Evolutionary conservation across 495 filamentous ascomycete species (phyloP).

Genomic region (Cercophora samala): DNA sequence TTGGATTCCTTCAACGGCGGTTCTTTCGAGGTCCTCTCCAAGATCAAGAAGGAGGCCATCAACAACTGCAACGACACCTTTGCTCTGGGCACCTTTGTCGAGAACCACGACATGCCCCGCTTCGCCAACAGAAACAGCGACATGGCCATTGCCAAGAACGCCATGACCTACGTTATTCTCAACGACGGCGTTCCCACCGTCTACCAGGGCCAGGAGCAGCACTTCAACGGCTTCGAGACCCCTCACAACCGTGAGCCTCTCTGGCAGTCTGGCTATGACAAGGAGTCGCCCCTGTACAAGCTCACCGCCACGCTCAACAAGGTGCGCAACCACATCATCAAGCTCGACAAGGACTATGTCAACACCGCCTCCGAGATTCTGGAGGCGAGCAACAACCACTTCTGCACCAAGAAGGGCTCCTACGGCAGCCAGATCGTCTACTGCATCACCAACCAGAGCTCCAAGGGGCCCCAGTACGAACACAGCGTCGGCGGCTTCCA

Average conservation of each 20-base stretch:
- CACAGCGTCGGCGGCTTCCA: constrained; percentile 28
- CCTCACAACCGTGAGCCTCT: constrained; percentile 71
- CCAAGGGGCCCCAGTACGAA: constrained; percentile 27
- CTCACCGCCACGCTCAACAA: constrained; percentile 57
- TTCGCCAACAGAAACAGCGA: constrained; percentile 58
- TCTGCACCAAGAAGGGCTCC: constrained; percentile 66
- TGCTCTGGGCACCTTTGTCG: constrained; percentile 60
- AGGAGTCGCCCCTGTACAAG: constrained; percentile 55
- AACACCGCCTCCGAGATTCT: constrained; percentile 53
- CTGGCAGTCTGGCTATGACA: constrained; percentile 65
- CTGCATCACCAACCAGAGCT: constrained; percentile 36
- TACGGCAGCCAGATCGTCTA: constrained; percentile 46
- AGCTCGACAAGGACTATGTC: constrained; percentile 45
- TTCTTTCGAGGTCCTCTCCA: constrained; percentile 18
- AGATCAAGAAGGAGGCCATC: constrained; percentile 20
- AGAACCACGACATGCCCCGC: constrained; percentile 76
- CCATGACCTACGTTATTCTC: constrained; percentile 66
- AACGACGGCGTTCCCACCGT: constrained; percentile 52
- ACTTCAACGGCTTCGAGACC: constrained; percentile 56
- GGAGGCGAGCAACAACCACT: constrained; percentile 51
- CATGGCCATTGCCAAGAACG: constrained; percentile 63
- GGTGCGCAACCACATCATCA: constrained; percentile 58
- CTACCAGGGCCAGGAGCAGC: constrained; percentile 67
- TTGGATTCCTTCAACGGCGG: constrained; percentile 36
- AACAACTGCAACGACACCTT: constrained; percentile 32